Evolutionary conservation across 208 protist genomes (phyloP).

Genomic region (Acanthamoeba quina): DNA sequence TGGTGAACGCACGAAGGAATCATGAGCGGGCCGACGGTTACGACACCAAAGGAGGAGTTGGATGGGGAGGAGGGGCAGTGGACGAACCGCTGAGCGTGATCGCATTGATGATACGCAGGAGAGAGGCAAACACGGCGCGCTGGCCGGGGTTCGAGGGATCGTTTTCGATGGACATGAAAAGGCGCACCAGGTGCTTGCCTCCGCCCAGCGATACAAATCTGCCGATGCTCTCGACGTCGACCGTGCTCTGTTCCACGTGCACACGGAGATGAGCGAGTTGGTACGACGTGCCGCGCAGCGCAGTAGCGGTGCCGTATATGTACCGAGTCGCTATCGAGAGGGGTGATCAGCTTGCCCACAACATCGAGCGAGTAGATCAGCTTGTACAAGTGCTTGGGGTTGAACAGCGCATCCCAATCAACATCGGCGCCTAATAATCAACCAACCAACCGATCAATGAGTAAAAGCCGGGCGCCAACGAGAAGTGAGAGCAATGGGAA

Average conservation of each 20-base stretch:
- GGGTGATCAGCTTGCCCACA: constrained; percentile 64
- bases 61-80: background rate
- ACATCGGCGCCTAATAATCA: constrained; percentile 4
- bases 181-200: constrained; percentile 45
- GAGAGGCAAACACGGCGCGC: constrained; percentile 2
- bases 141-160: constrained; percentile 38
- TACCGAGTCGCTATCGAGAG: background rate
- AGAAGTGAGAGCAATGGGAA: background rate
- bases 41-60: background rate
- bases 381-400: constrained; percentile 77
- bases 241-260: constrained; percentile 11
- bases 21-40: background rate
- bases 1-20: background rate
- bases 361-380: constrained; percentile 77
- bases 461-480: background rate
- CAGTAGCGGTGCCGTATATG: background rate
- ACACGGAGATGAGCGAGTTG: background rate
- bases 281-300: background rate
- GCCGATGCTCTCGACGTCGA: background rate
- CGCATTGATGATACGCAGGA: constrained; percentile 60
- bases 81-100: background rate
- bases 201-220: constrained; percentile 57
- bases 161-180: constrained; percentile 66
- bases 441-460: background rate
- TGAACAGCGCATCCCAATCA: constrained; percentile 71